A percentile compares a stretch with the other conserved stretches of the same genome.
Conservation (phyloP, 176 grass and related monocot genomes). For the Cenchrus americanus region DNA sequence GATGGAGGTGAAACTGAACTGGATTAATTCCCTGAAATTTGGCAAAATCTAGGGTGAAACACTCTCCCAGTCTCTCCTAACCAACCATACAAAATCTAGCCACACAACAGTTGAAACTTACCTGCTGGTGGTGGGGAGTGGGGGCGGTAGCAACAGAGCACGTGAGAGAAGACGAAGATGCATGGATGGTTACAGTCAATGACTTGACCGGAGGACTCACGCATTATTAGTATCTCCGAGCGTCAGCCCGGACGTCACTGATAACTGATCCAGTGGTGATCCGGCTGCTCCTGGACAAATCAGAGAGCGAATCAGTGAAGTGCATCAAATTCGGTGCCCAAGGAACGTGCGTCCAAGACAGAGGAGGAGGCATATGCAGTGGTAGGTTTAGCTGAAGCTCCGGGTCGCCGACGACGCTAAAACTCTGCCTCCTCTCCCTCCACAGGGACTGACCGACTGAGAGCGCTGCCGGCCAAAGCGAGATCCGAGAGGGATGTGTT, state of each 20-base stretch:
- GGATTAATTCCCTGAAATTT: background rate
- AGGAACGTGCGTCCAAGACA: conserved; percentile 1
- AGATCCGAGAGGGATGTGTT: too few relatives aligned
- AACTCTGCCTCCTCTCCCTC: too few relatives aligned
- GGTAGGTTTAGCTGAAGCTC: background rate
- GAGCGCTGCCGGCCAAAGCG: too few relatives aligned
- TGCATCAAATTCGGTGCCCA: background rate
- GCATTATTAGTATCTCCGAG: background rate
- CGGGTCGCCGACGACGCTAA: too few relatives aligned
- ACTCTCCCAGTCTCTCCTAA: too few relatives aligned
- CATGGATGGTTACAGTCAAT: background rate
- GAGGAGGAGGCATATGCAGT: background rate
- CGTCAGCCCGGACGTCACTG: conserved; percentile 42
- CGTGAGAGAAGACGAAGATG: background rate
- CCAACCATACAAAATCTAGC: background rate
- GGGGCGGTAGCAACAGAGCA: background rate
- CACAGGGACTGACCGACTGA: too few relatives aligned
- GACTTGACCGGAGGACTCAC: background rate
- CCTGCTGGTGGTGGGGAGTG: too few relatives aligned
- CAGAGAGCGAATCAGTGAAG: background rate
- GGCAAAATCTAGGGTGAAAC: too few relatives aligned
- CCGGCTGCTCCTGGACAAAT: background rate
- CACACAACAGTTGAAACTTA: background rate
- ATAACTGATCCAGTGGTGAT: background rate
- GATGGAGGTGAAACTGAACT: background rate